Conservation (phyloP, 179 eudicot genomes). For the Beta corolliflora region DNA sequence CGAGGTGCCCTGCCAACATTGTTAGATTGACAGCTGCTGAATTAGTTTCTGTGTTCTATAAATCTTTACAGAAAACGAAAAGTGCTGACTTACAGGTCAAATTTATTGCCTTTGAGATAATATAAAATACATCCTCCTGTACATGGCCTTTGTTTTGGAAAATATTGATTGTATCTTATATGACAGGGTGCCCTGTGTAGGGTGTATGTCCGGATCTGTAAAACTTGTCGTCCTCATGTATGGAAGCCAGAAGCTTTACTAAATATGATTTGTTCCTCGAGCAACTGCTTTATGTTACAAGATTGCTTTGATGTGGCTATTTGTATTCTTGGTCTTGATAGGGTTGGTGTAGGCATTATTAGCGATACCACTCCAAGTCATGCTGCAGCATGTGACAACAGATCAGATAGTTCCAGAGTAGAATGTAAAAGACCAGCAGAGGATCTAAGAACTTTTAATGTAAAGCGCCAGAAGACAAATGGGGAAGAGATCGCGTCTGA, state of each 20-base stretch:
- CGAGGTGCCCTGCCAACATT: constrained; percentile 64
- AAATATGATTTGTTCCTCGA: constrained; percentile 55
- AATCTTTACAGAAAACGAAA: constrained; percentile 55
- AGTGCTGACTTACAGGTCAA: constrained; percentile 87
- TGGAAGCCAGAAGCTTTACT: constrained; percentile 85
- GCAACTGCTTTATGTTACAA: constrained; percentile 46
- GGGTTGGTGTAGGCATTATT: constrained; percentile 42
- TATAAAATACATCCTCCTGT: background rate
- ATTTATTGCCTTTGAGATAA: constrained; percentile 4
- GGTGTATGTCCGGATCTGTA: constrained; percentile 76
- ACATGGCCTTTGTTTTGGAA: constrained; percentile 11
- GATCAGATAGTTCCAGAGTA: constrained; percentile 34
- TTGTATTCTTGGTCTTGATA: constrained; percentile 52
- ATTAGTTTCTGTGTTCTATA: constrained; percentile 58
- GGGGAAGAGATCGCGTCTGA: constrained; percentile 28
- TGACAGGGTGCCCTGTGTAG: constrained; percentile 75
- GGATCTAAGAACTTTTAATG: constrained; percentile 30
- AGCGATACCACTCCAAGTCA: constrained; percentile 26
- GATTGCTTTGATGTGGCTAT: constrained; percentile 77
- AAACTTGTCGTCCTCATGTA: constrained; percentile 63
- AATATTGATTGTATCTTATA: constrained; percentile 18
- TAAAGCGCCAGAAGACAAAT: constrained; percentile 68
- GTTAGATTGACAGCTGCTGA: constrained; percentile 73
- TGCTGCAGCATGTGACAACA: constrained; percentile 31
- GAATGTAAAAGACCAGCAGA: constrained; percentile 67